Percentiles rank a stretch among this genome's conserved stretches.
Conservation (phyloP, 2,329 filamentous ascomycete species). For the Colletotrichum lupini region DNA sequence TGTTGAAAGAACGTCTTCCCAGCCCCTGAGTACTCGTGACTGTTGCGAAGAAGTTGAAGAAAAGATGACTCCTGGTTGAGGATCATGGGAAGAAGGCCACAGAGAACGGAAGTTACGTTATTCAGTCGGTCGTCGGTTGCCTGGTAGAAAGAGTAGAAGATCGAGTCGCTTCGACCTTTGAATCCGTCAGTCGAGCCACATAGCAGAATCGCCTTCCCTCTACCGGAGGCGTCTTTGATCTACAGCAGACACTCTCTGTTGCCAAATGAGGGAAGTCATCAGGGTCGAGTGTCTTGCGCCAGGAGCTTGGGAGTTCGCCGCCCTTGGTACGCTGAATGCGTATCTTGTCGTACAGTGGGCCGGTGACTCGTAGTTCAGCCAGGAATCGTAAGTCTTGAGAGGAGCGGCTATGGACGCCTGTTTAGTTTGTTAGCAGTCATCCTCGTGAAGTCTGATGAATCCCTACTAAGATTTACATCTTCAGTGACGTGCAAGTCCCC, state of each 20-base stretch:
- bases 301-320: too few relatives aligned
- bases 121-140: constrained; percentile 49
- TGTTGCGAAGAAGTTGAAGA: constrained; percentile 45
- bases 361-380: background rate
- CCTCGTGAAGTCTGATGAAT: background rate
- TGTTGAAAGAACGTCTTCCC: constrained; percentile 52
- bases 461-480: background rate
- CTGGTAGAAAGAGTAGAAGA: constrained; percentile 55
- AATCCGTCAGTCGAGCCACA: too few relatives aligned
- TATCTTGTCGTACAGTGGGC: too few relatives aligned
- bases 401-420: background rate
- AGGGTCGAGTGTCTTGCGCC: too few relatives aligned
- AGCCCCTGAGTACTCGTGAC: constrained; percentile 43
- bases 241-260: too few relatives aligned
- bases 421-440: background rate
- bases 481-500: background rate
- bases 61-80: constrained; percentile 46
- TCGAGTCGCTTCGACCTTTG: background rate
- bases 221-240: too few relatives aligned
- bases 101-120: constrained; percentile 51
- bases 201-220: too few relatives aligned
- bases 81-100: constrained; percentile 55
- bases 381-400: background rate
- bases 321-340: too few relatives aligned
- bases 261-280: too few relatives aligned